Percentiles rank a stretch among this genome's conserved stretches.
Evolutionary conservation across 139 green algal species (phyloP).

Genomic region (Gonium pectorale): DNA sequence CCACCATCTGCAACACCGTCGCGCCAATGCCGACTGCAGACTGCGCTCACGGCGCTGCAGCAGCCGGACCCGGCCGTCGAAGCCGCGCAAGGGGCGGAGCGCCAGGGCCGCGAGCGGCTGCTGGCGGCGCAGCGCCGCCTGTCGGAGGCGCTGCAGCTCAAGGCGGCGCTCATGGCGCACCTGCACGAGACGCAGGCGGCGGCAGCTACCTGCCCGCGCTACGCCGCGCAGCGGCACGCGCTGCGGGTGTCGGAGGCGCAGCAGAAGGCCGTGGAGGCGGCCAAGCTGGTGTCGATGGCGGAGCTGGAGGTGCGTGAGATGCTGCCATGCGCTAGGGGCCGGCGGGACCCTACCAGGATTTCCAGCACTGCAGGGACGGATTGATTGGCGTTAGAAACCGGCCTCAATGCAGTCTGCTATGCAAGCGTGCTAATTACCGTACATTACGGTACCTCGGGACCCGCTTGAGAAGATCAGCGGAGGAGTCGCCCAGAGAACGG

Average conservation of each 20-base stretch:
- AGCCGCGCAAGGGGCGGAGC: constrained; percentile 6
- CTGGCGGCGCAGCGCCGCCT: constrained; percentile 37
- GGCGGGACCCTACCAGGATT: no score
- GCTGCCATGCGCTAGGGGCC: no score
- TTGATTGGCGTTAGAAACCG: no score
- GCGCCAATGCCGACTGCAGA: no score
- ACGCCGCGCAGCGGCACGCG: constrained; percentile 28
- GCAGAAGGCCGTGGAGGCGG: constrained; percentile 24
- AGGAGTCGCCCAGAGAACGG: no score
- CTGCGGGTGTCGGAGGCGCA: constrained; percentile 29
- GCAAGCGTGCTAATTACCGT: no score
- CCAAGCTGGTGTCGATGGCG: constrained; percentile 23
- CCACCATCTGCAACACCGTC: no score
- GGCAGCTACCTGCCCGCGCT: constrained; percentile 2
- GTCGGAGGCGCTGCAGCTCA: constrained; percentile 37
- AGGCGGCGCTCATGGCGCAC: constrained; percentile 31
- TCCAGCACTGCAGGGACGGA: no score
- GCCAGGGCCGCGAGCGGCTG: constrained; percentile 17
- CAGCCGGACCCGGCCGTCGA: neutral
- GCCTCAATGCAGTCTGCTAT: no score
- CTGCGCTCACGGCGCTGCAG: neutral
- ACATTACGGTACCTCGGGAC: no score
- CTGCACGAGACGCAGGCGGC: constrained; percentile 1
- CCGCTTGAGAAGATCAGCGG: no score
- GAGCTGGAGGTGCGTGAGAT: constrained; percentile 25